Evolutionary conservation across 257 asterid species (phyloP).

Genomic region (Nicotiana paniculata): DNA sequence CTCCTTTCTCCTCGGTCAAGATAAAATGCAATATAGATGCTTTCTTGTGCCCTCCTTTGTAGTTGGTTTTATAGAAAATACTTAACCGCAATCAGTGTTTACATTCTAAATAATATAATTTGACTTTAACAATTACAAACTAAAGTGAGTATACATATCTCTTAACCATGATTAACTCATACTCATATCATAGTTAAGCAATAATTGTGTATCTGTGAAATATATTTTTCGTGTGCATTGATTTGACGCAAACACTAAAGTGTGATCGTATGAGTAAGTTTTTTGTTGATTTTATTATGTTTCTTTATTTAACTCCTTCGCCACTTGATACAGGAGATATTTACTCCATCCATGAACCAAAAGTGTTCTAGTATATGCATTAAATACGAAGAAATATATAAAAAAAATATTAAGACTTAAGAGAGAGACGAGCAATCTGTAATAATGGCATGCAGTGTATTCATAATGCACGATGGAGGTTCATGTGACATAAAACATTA

Average conservation of each 20-base stretch:
- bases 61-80: too few relatives aligned
- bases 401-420: neutral
- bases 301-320: neutral
- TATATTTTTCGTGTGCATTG: neutral
- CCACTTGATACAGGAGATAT: neutral
- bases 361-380: too few relatives aligned
- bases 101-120: neutral
- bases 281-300: neutral
- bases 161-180: neutral
- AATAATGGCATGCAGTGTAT: neutral
- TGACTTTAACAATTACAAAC: too few relatives aligned
- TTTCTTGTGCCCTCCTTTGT: neutral
- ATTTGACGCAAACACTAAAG: neutral
- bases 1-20: neutral
- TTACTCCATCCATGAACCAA: neutral
- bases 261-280: too few relatives aligned
- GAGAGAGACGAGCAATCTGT: neutral
- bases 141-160: neutral
- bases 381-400: neutral
- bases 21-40: neutral
- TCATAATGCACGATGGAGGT: neutral
- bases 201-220: neutral
- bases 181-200: neutral
- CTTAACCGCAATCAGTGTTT: neutral
- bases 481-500: neutral